Base-by-base conservation (phyloP, 306 rosid species). In the Vigna trinervia region DNA sequence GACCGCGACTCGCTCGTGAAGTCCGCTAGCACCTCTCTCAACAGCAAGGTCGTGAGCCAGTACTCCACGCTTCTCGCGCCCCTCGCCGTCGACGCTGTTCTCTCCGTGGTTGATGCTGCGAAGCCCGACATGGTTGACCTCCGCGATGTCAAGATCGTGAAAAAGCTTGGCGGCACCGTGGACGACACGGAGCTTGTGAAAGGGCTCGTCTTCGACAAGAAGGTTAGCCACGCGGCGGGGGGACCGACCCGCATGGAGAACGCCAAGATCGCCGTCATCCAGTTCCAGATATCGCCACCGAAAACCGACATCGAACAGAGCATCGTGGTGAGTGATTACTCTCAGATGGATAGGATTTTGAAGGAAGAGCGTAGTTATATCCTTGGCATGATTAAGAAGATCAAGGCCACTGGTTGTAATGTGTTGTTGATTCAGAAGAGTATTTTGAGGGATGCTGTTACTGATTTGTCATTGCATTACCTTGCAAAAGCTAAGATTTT, bases 291-390 rank as follows among this genome's bases (percentile, higher is more conserved):
- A 85, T 95, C 99, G 0, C 97, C 99, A 0, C 99, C 97, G 0
- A 95, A 95, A 12, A 95, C 99, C 0, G 99, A 95, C 39, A 95
- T 95, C 4, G 99, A 95, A 56, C 99, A 95, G 88, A 95, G 97
- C 47, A 95, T 95, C 15, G 96, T 95, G 50, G 97, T 95, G 15
- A 89, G 90, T 13, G 99, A 95, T 62, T 95, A 95, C 59, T 85
- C 97, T 7, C 99, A 95, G 84, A 95, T 95, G 99, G 99, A 95
- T 87, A 87, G 99, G 84, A 95, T 92, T 67, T 56, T 95, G 79
- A 95, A 95, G 76, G 99, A 95, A 60, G 99, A 95, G 81, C 88
- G 99, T 57, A 93, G 91, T 47, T 95, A 95, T 69, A 95, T 95
- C 80, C 53, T 95, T 80, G 78, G 97, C n/a, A 95, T 95, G 96